Evolutionary conservation across 1,139 yeast species (phyloP), one percentile per base, ranked within the genome.

Genomic region (Candida gigantensis): DNA sequence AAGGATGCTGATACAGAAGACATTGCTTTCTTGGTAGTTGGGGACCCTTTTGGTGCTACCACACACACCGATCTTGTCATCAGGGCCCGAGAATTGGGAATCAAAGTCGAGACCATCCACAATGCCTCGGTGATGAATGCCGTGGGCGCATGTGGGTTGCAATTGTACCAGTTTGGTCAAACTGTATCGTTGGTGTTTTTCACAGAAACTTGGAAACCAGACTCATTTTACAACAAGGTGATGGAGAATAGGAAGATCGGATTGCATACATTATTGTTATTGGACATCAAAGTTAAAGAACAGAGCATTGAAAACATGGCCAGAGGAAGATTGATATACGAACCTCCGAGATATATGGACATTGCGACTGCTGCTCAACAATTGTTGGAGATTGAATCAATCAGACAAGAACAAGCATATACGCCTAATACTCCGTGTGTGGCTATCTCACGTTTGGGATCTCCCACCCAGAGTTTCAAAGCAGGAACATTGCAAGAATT

Each of bases 71-170:
- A 92, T 64, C 73, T 92, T 46, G 88, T 89, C 27, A 76, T 92
- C 41, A 73, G 98, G 51, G 97, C 97, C 24, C 77, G 95, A 50
- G 95, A 86, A 60, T 71, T 82, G 45, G 79, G 79, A 2, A 87
- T 92, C 54, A 68, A 74, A 39, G 88, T 86, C 30, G 94, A 86
- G 54, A 77, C 86, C 34, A 79, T 92, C 41, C 98, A 92, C 65
- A 92, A 92, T 61, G 98, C 98, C 2, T 86, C 96, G 16, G 95
- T 92, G 15, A 89, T 92, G 97, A 92, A 92, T 58, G 98, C 98
- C 0, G 95, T 92, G 16, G 98, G 98, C 10, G 95, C 97, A 1
- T 89, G 97, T 67, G 98, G 98, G 16, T 73, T 92, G 46, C 98
- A 92, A 60, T 73, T 92, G 43, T 92, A 92, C 63, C 90, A 85